Base-by-base conservation (phyloP, 768 basidiomycete genomes). In the Pleurotus giganteus region DNA sequence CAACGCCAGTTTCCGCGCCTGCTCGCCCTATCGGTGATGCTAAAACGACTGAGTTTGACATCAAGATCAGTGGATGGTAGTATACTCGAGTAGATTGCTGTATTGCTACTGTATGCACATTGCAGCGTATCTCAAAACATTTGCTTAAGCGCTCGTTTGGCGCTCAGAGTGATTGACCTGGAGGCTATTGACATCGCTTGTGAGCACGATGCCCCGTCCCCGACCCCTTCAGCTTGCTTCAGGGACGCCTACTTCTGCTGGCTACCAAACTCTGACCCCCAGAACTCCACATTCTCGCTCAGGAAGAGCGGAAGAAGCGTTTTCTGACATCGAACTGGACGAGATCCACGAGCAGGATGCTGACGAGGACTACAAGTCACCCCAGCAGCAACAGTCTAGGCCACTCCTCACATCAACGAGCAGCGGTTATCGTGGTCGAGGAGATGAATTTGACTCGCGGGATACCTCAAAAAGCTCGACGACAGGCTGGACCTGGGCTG, bases 261-360 rank as follows among this genome's bases (percentile, higher is more conserved):
- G 75, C 45, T 65, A 74, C 54, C 74, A 68, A 54, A 44, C 58
- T 19, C 66, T 80, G 26, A 85, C 83, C 15, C 85, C 85, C 2
- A 73, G 85, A 53, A 86, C 85, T 26, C 84, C 85, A 49, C 84
- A 81, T 66, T 81, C 82, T 31, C 80, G 80, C 58, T 74, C 82
- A 37, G 84, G 82, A 46, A 74, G 76, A 63, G 76, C 77, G 46
- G 81, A 85, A 62, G 80, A 82, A 62, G 78, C 73, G 7, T 75
- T 77, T 63, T 73, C 74, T 7, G 77, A 77, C 43, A 62, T 72
- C n/a, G 81, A 83, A 54, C 70, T 80, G 12, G 69, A 77, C 19
- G 70, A 78, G 26, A 44, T 71, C 23, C 64, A 62, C 4, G 61
- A 61, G 51, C 65, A 62, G 2, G 62, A 61, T 54, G 58, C 62